Base-by-base conservation (phyloP, 108 stramenopile genomes). In the Aurantiochytrium sp. region DNA sequence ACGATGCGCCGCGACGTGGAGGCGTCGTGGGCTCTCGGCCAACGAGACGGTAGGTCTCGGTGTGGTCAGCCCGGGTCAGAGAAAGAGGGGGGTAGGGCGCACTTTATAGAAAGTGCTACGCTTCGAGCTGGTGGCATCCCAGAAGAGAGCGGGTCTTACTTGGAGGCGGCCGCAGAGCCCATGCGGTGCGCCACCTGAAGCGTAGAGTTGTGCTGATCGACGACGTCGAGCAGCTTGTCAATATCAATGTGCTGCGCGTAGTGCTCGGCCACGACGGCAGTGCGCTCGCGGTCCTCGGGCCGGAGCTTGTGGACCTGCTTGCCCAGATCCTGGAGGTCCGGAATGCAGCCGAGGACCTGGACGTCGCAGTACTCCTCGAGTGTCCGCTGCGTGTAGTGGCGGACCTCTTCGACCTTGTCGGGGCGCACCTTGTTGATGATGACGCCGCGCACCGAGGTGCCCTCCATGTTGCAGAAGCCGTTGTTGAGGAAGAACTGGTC, bases 401-500 rank as follows among this genome's bases (percentile, higher is more conserved):
- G 31, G 50, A 85, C 52, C 48, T 52, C 52, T 8, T 85, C 85
- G 34, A 85, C 4, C 85, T 85, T 85, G 52, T 85, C 85, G 2
- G 48, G 48, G 30, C 27, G n/a, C 17, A 85, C 85, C 52, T 85
- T 85, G 85, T 85, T 85, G 52, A 85, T 53, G 50, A 85, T 52
- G 48, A 85, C 85, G 30, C 85, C 85, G 22, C 30, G 30, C 0
- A 85, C 27, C 31, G 52, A 27, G 31, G 50, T 34, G 21, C 87
- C 85, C 52, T 52, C 52, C 30, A 27, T 27, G 52, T 54, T 27
- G 52, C 48, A 53, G 30, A 85, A 53, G 52, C 27, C 85, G 19
- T 53, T 52, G 85, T 87, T 87, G 48, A 87, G 68, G 24, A 27
- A 24, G 27, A 87, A 69, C 65, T 87, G 32, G 68, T 87, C 87